These are phyloP conservation scores for Puccinia horiana DNA, from an alignment of 1,284 basidiomycete genomes.

Conservation along the genomic window DNA sequence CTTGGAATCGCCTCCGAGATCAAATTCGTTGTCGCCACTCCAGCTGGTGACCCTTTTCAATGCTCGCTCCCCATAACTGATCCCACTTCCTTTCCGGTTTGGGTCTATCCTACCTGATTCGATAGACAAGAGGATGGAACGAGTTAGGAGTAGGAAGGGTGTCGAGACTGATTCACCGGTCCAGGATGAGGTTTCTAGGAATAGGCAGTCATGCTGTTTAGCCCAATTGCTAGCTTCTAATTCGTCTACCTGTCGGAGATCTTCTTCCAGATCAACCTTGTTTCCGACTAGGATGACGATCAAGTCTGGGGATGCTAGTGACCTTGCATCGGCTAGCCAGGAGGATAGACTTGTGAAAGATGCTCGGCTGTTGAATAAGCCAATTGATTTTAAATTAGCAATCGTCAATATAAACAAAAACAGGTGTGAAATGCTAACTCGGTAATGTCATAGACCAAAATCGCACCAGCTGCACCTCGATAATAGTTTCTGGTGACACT, in stretches of 20 bases:
- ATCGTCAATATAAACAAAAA: not conserved
- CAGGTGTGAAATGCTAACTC: conserved; percentile 64
- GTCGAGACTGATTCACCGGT: conserved; percentile 84
- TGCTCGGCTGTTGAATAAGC: conserved; percentile 57
- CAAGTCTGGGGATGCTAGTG: conserved; percentile 80
- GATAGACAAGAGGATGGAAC: conserved; percentile 87
- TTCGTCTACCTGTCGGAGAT: conserved; percentile 84
- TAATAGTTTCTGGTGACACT: conserved; percentile 98
- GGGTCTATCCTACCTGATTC: conserved; percentile 89
- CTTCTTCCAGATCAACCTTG: conserved; percentile 90
- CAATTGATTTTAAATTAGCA: not conserved
- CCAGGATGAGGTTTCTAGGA: conserved; percentile 87
- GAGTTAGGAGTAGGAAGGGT: conserved; percentile 85
- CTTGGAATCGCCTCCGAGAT: not conserved
- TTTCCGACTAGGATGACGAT: conserved; percentile 91
- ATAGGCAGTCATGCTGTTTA: conserved; percentile 89
- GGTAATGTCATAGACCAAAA: conserved; percentile 95
- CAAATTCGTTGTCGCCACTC: conserved; percentile 23
- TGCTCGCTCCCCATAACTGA: conserved; percentile 92
- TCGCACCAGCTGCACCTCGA: conserved; percentile 74
- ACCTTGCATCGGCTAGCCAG: conserved; percentile 89
- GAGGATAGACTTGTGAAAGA: conserved; percentile 75
- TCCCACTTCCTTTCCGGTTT: conserved; percentile 86
- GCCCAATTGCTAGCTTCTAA: conserved; percentile 92
- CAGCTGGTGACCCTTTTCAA: conserved; percentile 75